Base-by-base conservation (phyloP, 345 rosid genomes). In the Dipteronia sinensis region DNA sequence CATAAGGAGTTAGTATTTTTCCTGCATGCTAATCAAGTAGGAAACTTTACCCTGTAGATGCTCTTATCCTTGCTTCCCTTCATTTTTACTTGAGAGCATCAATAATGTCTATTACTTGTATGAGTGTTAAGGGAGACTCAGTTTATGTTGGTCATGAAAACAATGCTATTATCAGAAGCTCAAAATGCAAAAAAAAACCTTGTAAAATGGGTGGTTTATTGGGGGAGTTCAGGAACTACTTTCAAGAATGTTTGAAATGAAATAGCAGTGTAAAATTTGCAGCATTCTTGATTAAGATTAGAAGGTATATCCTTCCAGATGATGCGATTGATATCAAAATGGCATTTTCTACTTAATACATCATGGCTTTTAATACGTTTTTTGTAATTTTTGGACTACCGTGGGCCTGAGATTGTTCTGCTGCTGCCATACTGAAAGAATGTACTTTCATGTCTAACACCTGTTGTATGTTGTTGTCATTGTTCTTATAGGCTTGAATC, bases 1-100 rank as follows among this genome's bases (percentile, higher is more conserved):
- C 86, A 74, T 64, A 92, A 90, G 82, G 85, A 91, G 99, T 96
- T 79, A 90, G 99, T 87, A 53, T 51, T 55, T 65, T 78, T 71
- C 73, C 23, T 58, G 6, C 16, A 75, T 70, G 66, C 19, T 70
- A 22, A 25, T 40, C 55, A 47, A 9, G 64, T 58, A 19, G 20
- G 20, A 56, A 58, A 27, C 25, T 55, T 23, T 58, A 77, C 65
- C 0, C 75, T 42, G 6, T 74, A 19, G 42, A 72, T 25, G 61
- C 12, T 46, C 72, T 82, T 76, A 10, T 77, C 72, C 64, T 25
- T 42, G 59, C 67, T 80, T 78, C 64, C 9, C 6, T 20, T 15
- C 10, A 4, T 17, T 74, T 71, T 23, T 49, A 23, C 19, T 27
- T 55, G 15, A 63, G 23, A 29, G 34, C 3, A 16, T 8, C 12